phyloP scores from a whole-genome alignment of 1,284 basidiomycete species.

The Coniferiporia weirii region DNA sequence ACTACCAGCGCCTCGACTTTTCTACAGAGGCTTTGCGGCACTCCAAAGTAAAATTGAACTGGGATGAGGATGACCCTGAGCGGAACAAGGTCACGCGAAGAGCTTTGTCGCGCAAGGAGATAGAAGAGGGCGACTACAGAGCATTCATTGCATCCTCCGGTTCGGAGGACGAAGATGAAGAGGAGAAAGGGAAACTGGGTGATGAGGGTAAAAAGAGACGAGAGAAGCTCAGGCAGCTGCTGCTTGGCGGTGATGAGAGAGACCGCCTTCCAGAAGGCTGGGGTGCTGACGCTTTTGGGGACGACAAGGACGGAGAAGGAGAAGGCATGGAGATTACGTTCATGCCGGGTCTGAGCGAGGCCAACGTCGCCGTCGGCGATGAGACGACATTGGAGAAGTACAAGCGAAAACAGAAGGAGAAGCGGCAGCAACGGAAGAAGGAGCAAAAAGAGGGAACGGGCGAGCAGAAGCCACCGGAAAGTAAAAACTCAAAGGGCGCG shows the following conservation, averaged over 20 bases:
- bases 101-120: slow-evolving; percentile 72
- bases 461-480: slow-evolving; percentile 23
- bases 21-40: slow-evolving; percentile 96
- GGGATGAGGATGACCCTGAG: slow-evolving; percentile 97
- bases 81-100: slow-evolving; percentile 79
- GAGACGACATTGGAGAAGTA: slow-evolving; percentile 85
- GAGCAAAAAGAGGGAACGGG: slow-evolving; percentile 41
- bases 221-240: slow-evolving; percentile 62
- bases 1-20: slow-evolving; percentile 85
- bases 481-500: slow-evolving; percentile 22
- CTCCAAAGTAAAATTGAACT: slow-evolving; percentile 96
- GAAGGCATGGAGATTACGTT: slow-evolving; percentile 94
- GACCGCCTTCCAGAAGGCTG: slow-evolving; percentile 80
- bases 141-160: slow-evolving; percentile 76
- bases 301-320: slow-evolving; percentile 32
- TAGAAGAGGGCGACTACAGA: slow-evolving; percentile 85
- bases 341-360: slow-evolving; percentile 69
- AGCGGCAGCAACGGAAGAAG: slow-evolving; percentile 74
- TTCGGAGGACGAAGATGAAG: slow-evolving; percentile 38
- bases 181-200: slow-evolving; percentile 25
- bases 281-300: slow-evolving; percentile 39
- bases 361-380: slow-evolving; percentile 38
- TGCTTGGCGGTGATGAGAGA: slow-evolving; percentile 63
- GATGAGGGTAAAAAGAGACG: slow-evolving; percentile 36
- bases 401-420: slow-evolving; percentile 83